Conservation (phyloP, 2,329 filamentous ascomycete genomes). For the Microsporum ferrugineum region DNA sequence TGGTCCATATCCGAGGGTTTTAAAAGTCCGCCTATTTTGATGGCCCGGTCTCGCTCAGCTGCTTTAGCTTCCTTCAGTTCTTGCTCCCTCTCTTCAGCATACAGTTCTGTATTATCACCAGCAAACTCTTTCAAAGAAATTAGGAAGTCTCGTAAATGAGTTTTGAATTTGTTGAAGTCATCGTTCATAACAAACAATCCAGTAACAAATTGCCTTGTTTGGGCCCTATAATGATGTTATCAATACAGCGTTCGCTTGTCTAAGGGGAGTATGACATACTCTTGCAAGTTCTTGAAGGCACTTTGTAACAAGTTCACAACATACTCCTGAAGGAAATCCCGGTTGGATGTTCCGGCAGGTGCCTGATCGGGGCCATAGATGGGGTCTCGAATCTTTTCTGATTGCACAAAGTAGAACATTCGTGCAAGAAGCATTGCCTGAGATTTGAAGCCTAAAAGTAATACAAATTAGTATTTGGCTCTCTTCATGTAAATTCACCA, state of each 20-base stretch:
- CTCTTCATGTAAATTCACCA: background rate
- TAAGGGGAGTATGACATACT: slow-evolving; percentile 46
- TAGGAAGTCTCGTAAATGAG: slow-evolving; percentile 90
- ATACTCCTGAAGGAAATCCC: slow-evolving; percentile 80
- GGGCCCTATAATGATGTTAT: slow-evolving; percentile 43
- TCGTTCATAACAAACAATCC: slow-evolving; percentile 80
- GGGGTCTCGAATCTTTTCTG: slow-evolving; percentile 81
- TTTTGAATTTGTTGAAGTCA: slow-evolving; percentile 86
- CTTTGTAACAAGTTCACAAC: slow-evolving; percentile 73
- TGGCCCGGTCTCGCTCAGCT: slow-evolving; percentile 78
- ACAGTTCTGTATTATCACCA: slow-evolving; percentile 89
- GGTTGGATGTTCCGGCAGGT: slow-evolving; percentile 70
- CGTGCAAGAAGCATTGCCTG: slow-evolving; percentile 87
- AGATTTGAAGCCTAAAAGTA: slow-evolving; percentile 66
- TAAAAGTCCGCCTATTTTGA: slow-evolving; percentile 88
- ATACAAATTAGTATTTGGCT: slow-evolving; percentile 6
- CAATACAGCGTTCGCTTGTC: slow-evolving; percentile 19
- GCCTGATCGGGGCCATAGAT: slow-evolving; percentile 82
- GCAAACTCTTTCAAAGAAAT: slow-evolving; percentile 96
- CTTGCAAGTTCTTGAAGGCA: slow-evolving; percentile 85
- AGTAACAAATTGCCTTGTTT: slow-evolving; percentile 84
- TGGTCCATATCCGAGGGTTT: slow-evolving; percentile 95
- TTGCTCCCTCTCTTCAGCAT: slow-evolving; percentile 86
- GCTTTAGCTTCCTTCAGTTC: slow-evolving; percentile 74
- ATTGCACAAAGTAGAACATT: slow-evolving; percentile 91